Evolutionary conservation across 2,329 filamentous ascomycete genomes (phyloP).

Genomic region (Mycosphaerella sp.): DNA sequence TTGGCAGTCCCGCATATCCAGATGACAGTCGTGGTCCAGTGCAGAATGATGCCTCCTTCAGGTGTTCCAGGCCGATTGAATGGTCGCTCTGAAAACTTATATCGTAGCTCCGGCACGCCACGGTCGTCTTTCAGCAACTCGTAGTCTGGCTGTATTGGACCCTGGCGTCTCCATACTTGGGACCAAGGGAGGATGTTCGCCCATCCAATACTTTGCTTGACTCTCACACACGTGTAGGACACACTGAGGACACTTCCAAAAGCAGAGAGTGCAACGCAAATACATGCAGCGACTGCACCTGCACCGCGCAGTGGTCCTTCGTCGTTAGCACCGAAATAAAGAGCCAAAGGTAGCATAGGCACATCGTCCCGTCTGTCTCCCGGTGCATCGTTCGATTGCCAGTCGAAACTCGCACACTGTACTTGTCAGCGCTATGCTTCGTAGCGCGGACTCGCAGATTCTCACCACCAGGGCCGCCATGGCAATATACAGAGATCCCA

Average conservation of each 20-base stretch:
- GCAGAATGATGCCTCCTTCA: constrained; percentile 12
- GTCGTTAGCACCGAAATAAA: constrained; percentile 5
- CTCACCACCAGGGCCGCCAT: constrained; percentile 4
- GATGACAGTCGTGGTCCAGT: constrained; percentile 10
- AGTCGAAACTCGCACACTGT: constrained; percentile 3
- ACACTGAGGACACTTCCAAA: constrained; percentile 15
- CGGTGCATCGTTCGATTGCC: neutral
- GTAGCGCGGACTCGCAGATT: neutral
- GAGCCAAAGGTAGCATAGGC: neutral
- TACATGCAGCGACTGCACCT: neutral
- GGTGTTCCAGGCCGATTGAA: constrained; percentile 9
- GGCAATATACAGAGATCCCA: constrained; percentile 7
- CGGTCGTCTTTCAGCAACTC: neutral
- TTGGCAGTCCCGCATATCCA: constrained; percentile 9
- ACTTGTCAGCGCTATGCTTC: neutral
- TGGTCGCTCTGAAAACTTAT: constrained; percentile 1
- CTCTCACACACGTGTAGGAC: constrained; percentile 14
- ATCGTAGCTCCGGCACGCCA: neutral
- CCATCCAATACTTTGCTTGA: constrained; percentile 18
- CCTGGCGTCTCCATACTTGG: constrained; percentile 7
- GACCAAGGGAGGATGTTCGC: constrained; percentile 17
- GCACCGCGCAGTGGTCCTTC: neutral
- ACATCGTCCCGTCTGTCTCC: neutral
- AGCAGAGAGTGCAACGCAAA: constrained; percentile 10
- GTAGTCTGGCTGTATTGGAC: constrained; percentile 8